phyloP scores from a whole-genome alignment of 345 rosid genomes.

The Pugionium cornutum region DNA sequence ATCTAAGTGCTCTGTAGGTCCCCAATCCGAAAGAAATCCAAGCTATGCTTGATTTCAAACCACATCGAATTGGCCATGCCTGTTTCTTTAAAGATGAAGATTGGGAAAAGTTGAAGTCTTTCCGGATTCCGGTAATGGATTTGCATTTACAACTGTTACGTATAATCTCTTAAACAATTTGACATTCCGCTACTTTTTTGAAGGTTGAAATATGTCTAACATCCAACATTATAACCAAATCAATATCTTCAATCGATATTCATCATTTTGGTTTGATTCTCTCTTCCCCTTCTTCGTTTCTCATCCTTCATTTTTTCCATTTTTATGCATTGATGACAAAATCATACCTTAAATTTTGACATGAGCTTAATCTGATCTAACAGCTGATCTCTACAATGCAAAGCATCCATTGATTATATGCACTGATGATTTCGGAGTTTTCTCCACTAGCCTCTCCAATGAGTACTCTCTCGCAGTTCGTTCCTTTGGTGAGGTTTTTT shows the following conservation, averaged over 20 bases:
- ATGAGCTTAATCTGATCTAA: slow-evolving; percentile 20
- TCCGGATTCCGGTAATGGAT: slow-evolving; percentile 59
- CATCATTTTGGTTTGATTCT: slow-evolving; percentile 81
- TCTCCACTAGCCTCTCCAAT: slow-evolving; percentile 71
- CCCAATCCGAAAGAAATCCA: slow-evolving; percentile 78
- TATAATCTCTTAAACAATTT: neutral
- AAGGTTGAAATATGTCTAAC: slow-evolving; percentile 99
- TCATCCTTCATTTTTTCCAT: neutral
- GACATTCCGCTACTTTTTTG: slow-evolving; percentile 22
- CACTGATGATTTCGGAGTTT: slow-evolving; percentile 90
- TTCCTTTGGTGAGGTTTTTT: slow-evolving; percentile 58
- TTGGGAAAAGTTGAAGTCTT: slow-evolving; percentile 61
- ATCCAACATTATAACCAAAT: slow-evolving; percentile 78
- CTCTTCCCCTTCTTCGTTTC: neutral
- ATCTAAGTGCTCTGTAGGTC: slow-evolving; percentile 81
- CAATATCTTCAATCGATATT: slow-evolving; percentile 78
- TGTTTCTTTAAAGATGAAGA: slow-evolving; percentile 67
- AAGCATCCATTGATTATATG: slow-evolving; percentile 79
- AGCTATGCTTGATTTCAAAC: slow-evolving; percentile 80
- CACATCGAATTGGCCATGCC: slow-evolving; percentile 90
- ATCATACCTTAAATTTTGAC: neutral
- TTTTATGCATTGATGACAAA: neutral
- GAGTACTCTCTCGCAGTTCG: slow-evolving; percentile 75
- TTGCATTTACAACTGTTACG: neutral
- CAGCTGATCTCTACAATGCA: slow-evolving; percentile 69